Base-by-base conservation (phyloP, 352 stramenopile genomes). In the Pythium biforme region DNA sequence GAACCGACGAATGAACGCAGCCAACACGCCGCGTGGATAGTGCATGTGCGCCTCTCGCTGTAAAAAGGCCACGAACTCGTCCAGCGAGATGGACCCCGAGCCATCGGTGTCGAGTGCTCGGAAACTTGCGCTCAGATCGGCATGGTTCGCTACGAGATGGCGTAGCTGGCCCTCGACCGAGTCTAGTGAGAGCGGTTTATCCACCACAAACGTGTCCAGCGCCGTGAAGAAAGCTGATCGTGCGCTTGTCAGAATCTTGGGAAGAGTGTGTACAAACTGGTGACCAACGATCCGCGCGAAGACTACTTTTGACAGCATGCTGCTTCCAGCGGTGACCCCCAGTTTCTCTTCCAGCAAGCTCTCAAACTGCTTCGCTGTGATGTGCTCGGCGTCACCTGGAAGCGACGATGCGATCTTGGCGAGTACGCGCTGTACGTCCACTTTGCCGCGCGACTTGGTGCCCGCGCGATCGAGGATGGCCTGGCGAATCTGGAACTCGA, bases 401-500 rank as follows among this genome's bases (percentile, higher is more conserved):
- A 80, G 22, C n/a, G 57, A 49, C 15, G 49, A 41, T 1, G 69
- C 51, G 0, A 82, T 63, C 12, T 66, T 66, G 4, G 23, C 37
- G 0, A 81, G 23, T 19, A 48, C 48, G 9, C 72, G 65, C 50
- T 80, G 73, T 0, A 79, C 31, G 47, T 85, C 72, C 1, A 70
- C 10, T 29, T 69, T 73, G 3, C 50, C 63, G 20, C 69, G 65
- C 4, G 37, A 40, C 39, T 77, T 79, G 11, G 31, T 51, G 5
- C 39, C 63, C 8, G 62, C 37, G 4, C 63, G 55, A 14, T 71
- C 52, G 0, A 68, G 23, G 25, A 82, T 48, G 0, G 70, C 69
- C 9, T 69, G 55, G 5, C 76, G 76, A 15, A 86, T 50, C 55
- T 86, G 72, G 54, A 78, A 78, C 56, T 86, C 76, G 46, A 76